phyloP scores from a whole-genome alignment of 495 filamentous ascomycete genomes.

The Neurospora sp. region DNA sequence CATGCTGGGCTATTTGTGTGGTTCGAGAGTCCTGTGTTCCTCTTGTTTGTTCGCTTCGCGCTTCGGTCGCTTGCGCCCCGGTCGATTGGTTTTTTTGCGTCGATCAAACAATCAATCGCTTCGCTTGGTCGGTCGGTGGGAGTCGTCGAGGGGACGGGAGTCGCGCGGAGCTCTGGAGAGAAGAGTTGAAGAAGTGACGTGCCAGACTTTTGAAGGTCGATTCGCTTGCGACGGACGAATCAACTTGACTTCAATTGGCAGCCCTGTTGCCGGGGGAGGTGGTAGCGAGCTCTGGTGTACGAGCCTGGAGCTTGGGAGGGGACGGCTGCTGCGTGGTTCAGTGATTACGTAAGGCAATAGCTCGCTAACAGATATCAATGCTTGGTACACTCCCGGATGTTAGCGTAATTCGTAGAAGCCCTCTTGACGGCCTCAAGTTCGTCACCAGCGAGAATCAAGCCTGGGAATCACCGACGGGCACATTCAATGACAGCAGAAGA shows the following conservation, averaged over 20 bases:
- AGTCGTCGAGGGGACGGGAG: not conserved
- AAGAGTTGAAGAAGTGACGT: not conserved
- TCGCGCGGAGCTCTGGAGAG: not conserved
- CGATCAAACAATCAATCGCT: not conserved
- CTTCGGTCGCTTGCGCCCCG: not conserved
- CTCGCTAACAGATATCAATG: not conserved
- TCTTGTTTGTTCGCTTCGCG: not conserved
- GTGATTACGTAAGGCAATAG: not conserved
- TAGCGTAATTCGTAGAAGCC: not conserved
- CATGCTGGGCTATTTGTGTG: slow-evolving; percentile 36
- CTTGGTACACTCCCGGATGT: not conserved
- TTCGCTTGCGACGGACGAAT: not conserved
- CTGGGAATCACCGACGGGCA: not conserved
- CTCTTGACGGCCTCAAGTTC: not conserved
- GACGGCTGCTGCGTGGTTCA: not conserved
- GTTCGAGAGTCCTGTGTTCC: slow-evolving; percentile 3
- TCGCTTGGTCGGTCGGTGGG: not conserved
- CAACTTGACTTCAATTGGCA: not conserved
- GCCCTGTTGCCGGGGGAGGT: not conserved
- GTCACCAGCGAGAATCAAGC: not conserved
- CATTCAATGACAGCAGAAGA: not conserved
- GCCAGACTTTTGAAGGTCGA: not conserved
- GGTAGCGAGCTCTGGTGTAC: not conserved
- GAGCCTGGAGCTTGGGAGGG: not conserved
- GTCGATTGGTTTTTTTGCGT: not conserved